Evolutionary conservation across 2,329 filamentous ascomycete genomes (phyloP).

Genomic region (Sporothrix dimorphospora): DNA sequence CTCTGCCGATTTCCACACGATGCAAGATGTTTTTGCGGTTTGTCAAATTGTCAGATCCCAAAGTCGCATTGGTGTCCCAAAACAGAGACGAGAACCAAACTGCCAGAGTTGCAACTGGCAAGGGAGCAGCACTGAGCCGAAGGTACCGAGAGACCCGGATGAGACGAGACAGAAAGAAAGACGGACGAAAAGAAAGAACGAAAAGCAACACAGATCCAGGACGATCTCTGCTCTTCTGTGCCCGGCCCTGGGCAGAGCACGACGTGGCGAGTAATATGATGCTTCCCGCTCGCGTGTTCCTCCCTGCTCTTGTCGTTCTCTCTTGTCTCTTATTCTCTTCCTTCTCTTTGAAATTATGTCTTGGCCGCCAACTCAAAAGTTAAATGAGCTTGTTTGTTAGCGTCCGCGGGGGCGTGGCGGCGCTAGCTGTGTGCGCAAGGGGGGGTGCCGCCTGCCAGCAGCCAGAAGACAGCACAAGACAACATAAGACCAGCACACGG

Average conservation of each 20-base stretch:
- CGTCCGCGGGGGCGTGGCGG: neutral
- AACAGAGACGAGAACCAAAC: neutral
- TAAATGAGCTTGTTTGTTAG: constrained; percentile 20
- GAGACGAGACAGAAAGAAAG: neutral
- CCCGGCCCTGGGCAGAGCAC: neutral
- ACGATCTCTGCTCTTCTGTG: neutral
- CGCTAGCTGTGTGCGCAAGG: neutral
- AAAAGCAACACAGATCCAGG: neutral
- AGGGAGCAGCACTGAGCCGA: neutral
- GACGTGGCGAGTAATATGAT: neutral
- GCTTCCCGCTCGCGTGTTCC: neutral
- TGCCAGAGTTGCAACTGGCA: neutral
- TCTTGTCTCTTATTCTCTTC: neutral
- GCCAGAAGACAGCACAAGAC: neutral
- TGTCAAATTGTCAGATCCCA: neutral
- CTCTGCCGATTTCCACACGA: too few relatives aligned
- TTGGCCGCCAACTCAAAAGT: neutral
- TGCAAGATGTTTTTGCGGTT: too few relatives aligned
- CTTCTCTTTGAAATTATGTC: neutral
- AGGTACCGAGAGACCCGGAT: neutral
- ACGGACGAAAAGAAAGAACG: neutral
- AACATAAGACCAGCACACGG: neutral
- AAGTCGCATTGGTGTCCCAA: constrained; percentile 13
- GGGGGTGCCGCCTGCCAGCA: neutral
- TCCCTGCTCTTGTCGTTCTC: neutral